phyloP scores from a whole-genome alignment of 2,329 filamentous ascomycete species.

The Conoideocrella luteorostrata region DNA sequence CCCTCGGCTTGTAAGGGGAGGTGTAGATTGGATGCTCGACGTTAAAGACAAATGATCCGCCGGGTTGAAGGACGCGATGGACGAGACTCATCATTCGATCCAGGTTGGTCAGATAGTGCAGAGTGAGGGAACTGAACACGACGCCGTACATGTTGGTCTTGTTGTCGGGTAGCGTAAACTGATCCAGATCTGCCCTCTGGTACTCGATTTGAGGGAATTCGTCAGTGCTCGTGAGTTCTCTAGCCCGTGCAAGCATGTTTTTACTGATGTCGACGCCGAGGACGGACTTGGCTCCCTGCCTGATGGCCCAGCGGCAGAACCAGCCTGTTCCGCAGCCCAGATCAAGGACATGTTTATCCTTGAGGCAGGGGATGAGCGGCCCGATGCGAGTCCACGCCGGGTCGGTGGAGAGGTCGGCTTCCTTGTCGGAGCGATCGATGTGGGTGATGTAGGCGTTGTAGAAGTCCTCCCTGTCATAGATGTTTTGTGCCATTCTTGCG shows the following conservation, averaged over 20 bases:
- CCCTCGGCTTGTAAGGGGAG: conserved; percentile 28
- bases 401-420: conserved; percentile 28
- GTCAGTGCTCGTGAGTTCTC: conserved; percentile 17
- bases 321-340: conserved; percentile 42
- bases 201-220: conserved; percentile 21
- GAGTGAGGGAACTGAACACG: conserved; percentile 33
- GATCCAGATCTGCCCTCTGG: conserved; percentile 27
- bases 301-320: conserved; percentile 36
- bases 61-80: conserved; percentile 24
- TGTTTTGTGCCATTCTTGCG: conserved; percentile 31
- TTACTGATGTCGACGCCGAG: conserved; percentile 34
- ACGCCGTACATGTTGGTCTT: conserved; percentile 22
- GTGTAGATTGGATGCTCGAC: conserved; percentile 42
- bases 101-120: conserved; percentile 34
- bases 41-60: conserved; percentile 35
- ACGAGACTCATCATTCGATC: conserved; percentile 24
- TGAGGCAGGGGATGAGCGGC: conserved; percentile 29
- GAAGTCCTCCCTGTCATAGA: conserved; percentile 35
- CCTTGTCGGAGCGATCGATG: conserved; percentile 32
- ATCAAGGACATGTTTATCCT: conserved; percentile 30
- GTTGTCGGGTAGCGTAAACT: conserved; percentile 17
- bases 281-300: conserved; percentile 28
- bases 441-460: conserved; percentile 34
- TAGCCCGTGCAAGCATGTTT: conserved; percentile 36
- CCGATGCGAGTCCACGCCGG: conserved; percentile 39